Evolutionary conservation across 495 filamentous ascomycete species (phyloP).

Genomic region (Neurospora africana): DNA sequence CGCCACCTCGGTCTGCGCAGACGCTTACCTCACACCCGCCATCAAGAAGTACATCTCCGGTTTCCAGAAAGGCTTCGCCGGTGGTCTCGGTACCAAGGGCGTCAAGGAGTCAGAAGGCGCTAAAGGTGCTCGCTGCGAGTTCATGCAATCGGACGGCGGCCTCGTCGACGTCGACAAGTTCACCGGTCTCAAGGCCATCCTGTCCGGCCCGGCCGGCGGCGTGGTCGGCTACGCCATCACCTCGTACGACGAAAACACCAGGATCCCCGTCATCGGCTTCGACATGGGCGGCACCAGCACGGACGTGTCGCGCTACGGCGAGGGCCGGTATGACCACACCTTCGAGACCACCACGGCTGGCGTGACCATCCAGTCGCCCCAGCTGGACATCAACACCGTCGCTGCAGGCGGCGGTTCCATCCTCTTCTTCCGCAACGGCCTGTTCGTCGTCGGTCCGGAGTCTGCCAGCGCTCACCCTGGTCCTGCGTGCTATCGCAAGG

Average conservation of each 20-base stretch:
- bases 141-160: conserved; percentile 81
- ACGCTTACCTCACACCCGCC: conserved; percentile 91
- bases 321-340: conserved; percentile 86
- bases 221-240: conserved; percentile 93
- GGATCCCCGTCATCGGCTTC: conserved; percentile 88
- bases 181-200: conserved; percentile 63
- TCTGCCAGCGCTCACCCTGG: conserved; percentile 89
- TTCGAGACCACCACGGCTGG: conserved; percentile 96
- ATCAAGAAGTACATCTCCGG: conserved; percentile 93
- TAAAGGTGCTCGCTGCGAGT: conserved; percentile 60
- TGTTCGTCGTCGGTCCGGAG: conserved; percentile 95
- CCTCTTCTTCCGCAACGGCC: conserved; percentile 79
- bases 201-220: conserved; percentile 72
- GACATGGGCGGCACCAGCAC: conserved; percentile 95
- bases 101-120: conserved; percentile 47
- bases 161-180: conserved; percentile 67
- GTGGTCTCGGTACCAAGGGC: conserved; percentile 57
- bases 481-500: conserved; percentile 91
- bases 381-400: conserved; percentile 96
- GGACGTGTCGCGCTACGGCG: conserved; percentile 84
- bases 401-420: conserved; percentile 88
- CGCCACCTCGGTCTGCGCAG: conserved; percentile 85
- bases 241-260: conserved; percentile 76
- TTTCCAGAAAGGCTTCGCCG: conserved; percentile 66
- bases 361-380: conserved; percentile 88